Conservation (phyloP, 257 asterid genomes). For the Cynanchum wilfordii region DNA sequence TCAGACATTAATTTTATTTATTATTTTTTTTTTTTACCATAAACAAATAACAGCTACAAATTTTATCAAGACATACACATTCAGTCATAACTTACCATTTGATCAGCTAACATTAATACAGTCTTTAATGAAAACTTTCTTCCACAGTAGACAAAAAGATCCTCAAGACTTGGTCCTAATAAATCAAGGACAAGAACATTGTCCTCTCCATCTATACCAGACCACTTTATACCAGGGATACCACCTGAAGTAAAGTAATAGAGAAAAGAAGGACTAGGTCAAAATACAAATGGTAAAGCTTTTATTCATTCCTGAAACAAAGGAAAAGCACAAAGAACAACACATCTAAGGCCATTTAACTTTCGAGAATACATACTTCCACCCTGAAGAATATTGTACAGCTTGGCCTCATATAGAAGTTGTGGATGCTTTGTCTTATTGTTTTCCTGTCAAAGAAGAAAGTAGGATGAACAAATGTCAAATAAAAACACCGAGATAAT, state of each 20-base stretch:
- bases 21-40: not conserved
- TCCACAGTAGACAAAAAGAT: conserved; percentile 77
- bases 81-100: conserved; percentile 40
- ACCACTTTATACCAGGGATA: conserved; percentile 72
- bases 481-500: not conserved
- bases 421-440: conserved; percentile 89
- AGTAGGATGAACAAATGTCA: not conserved
- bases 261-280: not conserved
- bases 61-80: not conserved
- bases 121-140: conserved; percentile 72
- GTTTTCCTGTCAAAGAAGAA: conserved; percentile 56
- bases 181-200: conserved; percentile 76
- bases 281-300: not conserved
- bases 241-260: conserved; percentile 46
- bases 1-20: not conserved
- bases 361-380: conserved; percentile 64
- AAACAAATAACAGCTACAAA: not conserved
- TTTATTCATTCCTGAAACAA: not conserved
- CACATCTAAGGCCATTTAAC: not conserved
- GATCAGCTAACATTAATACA: conserved; percentile 86
- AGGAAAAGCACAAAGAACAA: not conserved
- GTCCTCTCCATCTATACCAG: conserved; percentile 76
- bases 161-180: conserved; percentile 86
- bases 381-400: conserved; percentile 82
- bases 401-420: conserved; percentile 87